Evolutionary conservation across 2,329 filamentous ascomycete species (phyloP), one percentile per base, ranked within the genome.

Genomic region (Fonsecaea monophora): DNA sequence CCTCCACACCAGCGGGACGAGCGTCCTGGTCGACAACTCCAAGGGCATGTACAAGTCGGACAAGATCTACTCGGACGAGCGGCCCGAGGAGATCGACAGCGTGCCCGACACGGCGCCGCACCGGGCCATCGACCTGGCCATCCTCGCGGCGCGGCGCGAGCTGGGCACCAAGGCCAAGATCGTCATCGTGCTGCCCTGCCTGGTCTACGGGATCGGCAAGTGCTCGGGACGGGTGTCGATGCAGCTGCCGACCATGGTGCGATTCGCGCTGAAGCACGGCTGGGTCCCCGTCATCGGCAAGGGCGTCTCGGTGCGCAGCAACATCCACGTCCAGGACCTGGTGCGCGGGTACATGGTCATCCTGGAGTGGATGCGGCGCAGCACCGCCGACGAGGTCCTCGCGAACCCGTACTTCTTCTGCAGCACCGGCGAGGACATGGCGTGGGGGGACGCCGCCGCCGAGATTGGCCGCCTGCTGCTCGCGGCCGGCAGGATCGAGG

Each of bases 401-500:
- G 65, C 75, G 38, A 83, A 84, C 66, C 82, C 82, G 0, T 85
- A 84, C 70, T 85, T 79, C 71, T 83, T 84, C 74, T 80, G 77
- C 73, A 68, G 70, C 71, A 76, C 78, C 25, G 80, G 80, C 25
- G 57, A 76, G 8, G 82, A 84, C 69, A 75, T 78, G 12, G 79
- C 78, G 25, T 84, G 82, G 82, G 72, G 72, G 18, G 78, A 80
- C 5, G 73, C 78, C 12, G 80, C 81, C 0, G 70, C 66, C 4
- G 70, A 74, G 2, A 79, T 83, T 65, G 81, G 80, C 1, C 66
- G 74, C 42, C 73, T 71, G 5, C 73, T 84, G 32, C 71, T 80
- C 54, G 65, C 73, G 58, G 76, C 74, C 4, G 81, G 81, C 1
- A 76, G 76, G 65, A 76, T 83, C 37, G 10, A 74, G 18, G 76